Conservation (phyloP, 2,329 filamentous ascomycete genomes). For the Paraphoma chrysanthemicola region DNA sequence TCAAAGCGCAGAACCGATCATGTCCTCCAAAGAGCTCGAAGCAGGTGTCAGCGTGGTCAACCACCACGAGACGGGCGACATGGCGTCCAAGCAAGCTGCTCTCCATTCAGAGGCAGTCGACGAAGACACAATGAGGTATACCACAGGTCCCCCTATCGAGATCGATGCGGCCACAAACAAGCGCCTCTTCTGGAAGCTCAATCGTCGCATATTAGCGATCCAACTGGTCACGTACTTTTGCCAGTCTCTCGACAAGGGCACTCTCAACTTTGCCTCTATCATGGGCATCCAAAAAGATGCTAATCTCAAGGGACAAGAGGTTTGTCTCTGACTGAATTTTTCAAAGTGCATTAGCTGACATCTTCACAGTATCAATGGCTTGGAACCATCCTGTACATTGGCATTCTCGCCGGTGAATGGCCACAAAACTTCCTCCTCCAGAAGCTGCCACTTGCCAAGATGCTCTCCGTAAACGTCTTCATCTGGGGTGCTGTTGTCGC, state of each 20-base stretch:
- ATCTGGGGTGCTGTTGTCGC: constrained; percentile 36
- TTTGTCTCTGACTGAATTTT: constrained; percentile 18
- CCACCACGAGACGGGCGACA: background rate
- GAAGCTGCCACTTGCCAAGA: constrained; percentile 16
- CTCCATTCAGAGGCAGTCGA: constrained; percentile 1
- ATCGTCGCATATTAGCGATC: constrained; percentile 18
- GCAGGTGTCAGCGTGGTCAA: background rate
- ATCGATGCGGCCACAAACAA: constrained; percentile 22
- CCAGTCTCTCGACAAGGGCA: constrained; percentile 47
- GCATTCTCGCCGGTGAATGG: constrained; percentile 20
- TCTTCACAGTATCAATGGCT: constrained; percentile 62
- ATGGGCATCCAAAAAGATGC: constrained; percentile 44
- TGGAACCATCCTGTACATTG: constrained; percentile 62
- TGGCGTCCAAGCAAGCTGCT: background rate
- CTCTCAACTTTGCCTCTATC: constrained; percentile 41
- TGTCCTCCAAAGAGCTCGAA: background rate
- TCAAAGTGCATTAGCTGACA: constrained; percentile 3
- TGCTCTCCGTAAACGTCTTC: constrained; percentile 35
- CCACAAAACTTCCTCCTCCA: constrained; percentile 21
- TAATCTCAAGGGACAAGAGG: constrained; percentile 33
- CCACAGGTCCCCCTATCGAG: constrained; percentile 4
- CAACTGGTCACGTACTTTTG: constrained; percentile 28
- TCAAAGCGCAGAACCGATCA: background rate
- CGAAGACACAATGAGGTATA: constrained; percentile 12
- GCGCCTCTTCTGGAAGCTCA: constrained; percentile 21